Conservation (phyloP, 768 basidiomycete genomes). For the Myochromella boudieri region DNA sequence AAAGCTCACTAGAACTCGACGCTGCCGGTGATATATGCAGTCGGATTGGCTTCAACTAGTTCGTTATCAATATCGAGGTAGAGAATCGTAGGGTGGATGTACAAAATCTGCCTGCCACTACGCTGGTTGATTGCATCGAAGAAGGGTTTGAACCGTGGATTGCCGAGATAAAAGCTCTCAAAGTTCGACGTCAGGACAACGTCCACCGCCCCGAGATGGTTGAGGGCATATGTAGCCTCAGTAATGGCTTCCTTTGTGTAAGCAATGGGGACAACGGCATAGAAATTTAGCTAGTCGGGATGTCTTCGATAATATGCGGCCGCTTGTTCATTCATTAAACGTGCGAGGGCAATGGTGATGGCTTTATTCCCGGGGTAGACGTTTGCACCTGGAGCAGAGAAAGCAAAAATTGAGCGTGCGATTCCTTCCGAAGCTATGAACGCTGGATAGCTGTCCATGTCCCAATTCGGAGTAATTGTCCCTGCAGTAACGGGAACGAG, state of each 20-base stretch:
- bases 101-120: constrained; percentile 26
- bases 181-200: constrained; percentile 30
- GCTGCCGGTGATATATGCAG: constrained; percentile 30
- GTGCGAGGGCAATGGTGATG: constrained; percentile 32
- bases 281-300: constrained; percentile 30
- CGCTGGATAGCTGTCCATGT: constrained; percentile 22
- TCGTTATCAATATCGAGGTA: constrained; percentile 23
- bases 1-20: constrained; percentile 32
- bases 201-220: too few relatives aligned
- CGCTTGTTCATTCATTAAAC: constrained; percentile 34
- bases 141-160: constrained; percentile 26
- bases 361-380: constrained; percentile 25
- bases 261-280: constrained; percentile 33
- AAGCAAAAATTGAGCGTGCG: constrained; percentile 26
- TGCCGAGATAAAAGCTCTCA: constrained; percentile 32
- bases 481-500: constrained; percentile 27
- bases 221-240: constrained; percentile 31
- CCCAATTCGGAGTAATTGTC: constrained; percentile 31
- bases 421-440: constrained; percentile 34
- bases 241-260: constrained; percentile 29
- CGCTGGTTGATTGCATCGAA: constrained; percentile 29
- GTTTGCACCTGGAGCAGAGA: constrained; percentile 33
- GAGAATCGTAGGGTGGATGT: constrained; percentile 31
- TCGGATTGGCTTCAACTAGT: too few relatives aligned
- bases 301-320: constrained; percentile 29